A percentile compares a stretch with the other conserved stretches of the same genome.
phyloP scores from a whole-genome alignment of 768 basidiomycete genomes.

The Epithele typhae region DNA sequence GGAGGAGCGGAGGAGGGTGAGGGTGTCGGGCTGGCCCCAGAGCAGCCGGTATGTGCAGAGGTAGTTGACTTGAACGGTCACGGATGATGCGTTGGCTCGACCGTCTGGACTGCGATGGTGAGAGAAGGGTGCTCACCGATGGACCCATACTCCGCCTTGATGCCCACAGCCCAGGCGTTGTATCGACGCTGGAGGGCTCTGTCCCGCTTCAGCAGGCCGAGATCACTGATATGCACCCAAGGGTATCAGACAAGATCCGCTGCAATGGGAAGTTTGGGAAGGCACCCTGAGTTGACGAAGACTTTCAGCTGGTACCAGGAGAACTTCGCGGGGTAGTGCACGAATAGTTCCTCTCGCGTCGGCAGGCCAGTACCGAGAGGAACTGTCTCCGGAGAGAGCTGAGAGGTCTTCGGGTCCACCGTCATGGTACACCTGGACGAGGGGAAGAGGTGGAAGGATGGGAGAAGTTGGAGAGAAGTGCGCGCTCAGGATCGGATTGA shows the following conservation, averaged over 20 bases:
- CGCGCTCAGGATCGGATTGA: too few relatives aligned
- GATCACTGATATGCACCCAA: conserved; percentile 51
- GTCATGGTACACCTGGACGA: too few relatives aligned
- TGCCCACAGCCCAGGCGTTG: conserved; percentile 48
- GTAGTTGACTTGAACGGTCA: conserved; percentile 51
- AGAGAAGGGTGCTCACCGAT: conserved; percentile 41
- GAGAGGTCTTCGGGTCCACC: background rate
- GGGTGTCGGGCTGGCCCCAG: conserved; percentile 69
- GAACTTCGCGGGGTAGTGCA: conserved; percentile 69
- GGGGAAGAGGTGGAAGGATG: too few relatives aligned
- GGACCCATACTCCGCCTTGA: conserved; percentile 60
- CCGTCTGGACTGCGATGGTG: background rate
- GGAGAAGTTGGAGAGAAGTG: too few relatives aligned
- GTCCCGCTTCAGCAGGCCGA: conserved; percentile 77
- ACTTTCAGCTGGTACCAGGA: conserved; percentile 74
- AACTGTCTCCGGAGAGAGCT: conserved; percentile 11
- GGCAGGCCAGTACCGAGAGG: conserved; percentile 48
- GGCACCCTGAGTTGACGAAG: conserved; percentile 74
- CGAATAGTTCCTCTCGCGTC: conserved; percentile 60
- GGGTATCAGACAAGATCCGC: too few relatives aligned
- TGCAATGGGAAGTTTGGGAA: too few relatives aligned
- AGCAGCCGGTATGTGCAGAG: conserved; percentile 63
- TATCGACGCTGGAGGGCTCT: conserved; percentile 66
- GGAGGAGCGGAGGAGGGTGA: conserved; percentile 54
- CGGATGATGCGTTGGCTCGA: too few relatives aligned